Conservation (phyloP, 1,139 yeast genomes). For the Yamadazyma triangularis region DNA sequence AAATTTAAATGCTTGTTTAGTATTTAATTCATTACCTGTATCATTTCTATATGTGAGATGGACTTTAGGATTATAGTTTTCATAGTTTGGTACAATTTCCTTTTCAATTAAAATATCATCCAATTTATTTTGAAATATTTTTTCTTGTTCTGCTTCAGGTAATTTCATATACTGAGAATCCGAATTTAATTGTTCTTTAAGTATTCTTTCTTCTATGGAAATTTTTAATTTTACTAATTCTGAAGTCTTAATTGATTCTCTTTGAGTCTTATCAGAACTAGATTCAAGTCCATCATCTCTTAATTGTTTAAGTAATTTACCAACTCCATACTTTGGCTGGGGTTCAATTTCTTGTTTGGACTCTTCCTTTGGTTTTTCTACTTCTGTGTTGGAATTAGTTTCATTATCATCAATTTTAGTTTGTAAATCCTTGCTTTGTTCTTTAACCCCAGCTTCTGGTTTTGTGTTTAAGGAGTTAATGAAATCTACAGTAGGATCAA, state of each 20-base stretch:
- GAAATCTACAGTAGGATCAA: not conserved
- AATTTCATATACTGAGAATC: constrained; percentile 28
- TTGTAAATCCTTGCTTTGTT: not conserved
- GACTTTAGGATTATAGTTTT: constrained; percentile 60
- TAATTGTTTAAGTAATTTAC: not conserved
- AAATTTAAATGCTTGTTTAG: constrained; percentile 81
- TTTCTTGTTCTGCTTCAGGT: constrained; percentile 26
- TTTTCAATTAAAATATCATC: constrained; percentile 27
- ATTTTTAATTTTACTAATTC: constrained; percentile 31
- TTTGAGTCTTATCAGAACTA: constrained; percentile 14
- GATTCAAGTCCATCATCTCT: not conserved
- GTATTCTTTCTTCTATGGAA: constrained; percentile 33
- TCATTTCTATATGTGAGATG: constrained; percentile 67
- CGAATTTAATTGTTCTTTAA: constrained; percentile 36
- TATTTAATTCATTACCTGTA: constrained; percentile 56
- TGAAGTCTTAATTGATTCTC: constrained; percentile 27
- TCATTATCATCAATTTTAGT: constrained; percentile 2
- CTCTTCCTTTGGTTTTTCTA: constrained; percentile 6
- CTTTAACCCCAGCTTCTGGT: not conserved
- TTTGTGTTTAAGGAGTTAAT: not conserved
- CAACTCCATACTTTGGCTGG: not conserved
- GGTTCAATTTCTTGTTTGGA: not conserved
- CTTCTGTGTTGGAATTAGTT: constrained; percentile 3
- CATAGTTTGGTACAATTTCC: constrained; percentile 6
- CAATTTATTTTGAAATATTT: constrained; percentile 22